Base-by-base conservation (phyloP, 2,329 filamentous ascomycete genomes). In the Incumbomyces lentus region DNA sequence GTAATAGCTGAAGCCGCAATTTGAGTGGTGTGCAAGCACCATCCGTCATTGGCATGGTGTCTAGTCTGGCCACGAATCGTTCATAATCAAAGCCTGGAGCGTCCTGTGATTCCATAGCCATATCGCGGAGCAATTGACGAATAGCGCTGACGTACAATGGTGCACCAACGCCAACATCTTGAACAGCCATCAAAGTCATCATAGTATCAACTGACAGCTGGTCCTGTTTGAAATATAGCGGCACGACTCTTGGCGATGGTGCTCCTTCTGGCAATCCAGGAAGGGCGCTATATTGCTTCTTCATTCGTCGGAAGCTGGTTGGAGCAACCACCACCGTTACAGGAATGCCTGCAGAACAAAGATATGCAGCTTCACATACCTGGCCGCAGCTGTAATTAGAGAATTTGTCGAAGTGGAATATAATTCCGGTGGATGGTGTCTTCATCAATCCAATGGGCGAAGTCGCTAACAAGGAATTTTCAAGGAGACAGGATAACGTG, bases 381-480 rank as follows among this genome's bases (percentile, higher is more conserved):
- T 68, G 64, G 0, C 59, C 62, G 35, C 46, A 49, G 14, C 37
- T 40, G 29, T 26, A n/a, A 0, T 69, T 74, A 10, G 69, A 67
- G 50, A 75, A 77, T 0, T 69, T 70, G 52, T 81, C 78, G 48
- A 80, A 84, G 51, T 84, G 79, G 40, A 84, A 83, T 0, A 84
- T 73, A 0, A 84, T 62, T 0, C 75, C 79, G 0, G 77, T 75
- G 0, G 83, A 62, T 0, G 78, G 78, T 0, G 64, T 64, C 0
- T 68, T 66, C 1, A 81, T 63, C 0, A 60, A 59, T 74, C 74
- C 51, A 74, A 81, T 52, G 78, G 74, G 44, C 79, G 76, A 0
- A 79, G 55, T 48, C 2, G 44, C 1, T 5, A 67, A 42, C 1
- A 69, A 58, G 1, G 57, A 53, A 18, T 64, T 63, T 36, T 76